Base-by-base conservation (phyloP, 2,329 filamentous ascomycete species). In the Diplodia mutila region DNA sequence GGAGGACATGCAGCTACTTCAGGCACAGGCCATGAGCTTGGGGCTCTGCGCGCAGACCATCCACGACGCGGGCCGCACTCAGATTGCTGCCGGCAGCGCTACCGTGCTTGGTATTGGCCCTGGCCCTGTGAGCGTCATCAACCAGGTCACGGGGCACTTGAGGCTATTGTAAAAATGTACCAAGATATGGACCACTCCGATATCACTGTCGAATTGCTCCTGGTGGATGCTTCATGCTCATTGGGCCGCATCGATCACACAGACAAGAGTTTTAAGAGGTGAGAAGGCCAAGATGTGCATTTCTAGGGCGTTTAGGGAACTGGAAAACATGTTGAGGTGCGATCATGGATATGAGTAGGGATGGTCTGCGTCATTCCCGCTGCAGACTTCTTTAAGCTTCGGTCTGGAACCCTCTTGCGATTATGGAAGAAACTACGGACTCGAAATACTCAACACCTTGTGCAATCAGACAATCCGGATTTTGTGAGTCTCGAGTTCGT, bases 21-120 rank as follows among this genome's bases (percentile, higher is more conserved):
- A 94, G 81, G 61, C 89, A 65, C 89, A 90, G 78, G 95, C 95
- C 3, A 85, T 92, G 70, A 92, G 90, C 76, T 78, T 97, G 68
- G 94, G 95, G 1, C 80, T 99, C 68, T 94, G 93, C 69, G 93
- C 94, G 65, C 91, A 94, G 78, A 89, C 97, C 65, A 94, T 99
- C 72, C 90, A 92, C 75, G 95, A 99, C 80, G 95, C 95, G n/a
- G 95, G 95, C 16, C 87, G 95, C 69, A 99, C 95, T 54, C 95
- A 99, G 86, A 98, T 99, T 79, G 94, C 93, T 64, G 89, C 91
- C 52, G 94, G 95, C 21, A 97, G 93, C 78, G 86, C 92, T 78
- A 99, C 95, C 0, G 95, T 99, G 51, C 83, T 99, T 63, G 95
- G 95, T 0, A 89, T 85, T 68, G 83, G 81, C 39, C 81, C 88